A percentile compares a stretch with the other conserved stretches of the same genome.
Evolutionary conservation across 805 yeast species (phyloP).

Genomic region (Spathaspora hagerdaliae): DNA sequence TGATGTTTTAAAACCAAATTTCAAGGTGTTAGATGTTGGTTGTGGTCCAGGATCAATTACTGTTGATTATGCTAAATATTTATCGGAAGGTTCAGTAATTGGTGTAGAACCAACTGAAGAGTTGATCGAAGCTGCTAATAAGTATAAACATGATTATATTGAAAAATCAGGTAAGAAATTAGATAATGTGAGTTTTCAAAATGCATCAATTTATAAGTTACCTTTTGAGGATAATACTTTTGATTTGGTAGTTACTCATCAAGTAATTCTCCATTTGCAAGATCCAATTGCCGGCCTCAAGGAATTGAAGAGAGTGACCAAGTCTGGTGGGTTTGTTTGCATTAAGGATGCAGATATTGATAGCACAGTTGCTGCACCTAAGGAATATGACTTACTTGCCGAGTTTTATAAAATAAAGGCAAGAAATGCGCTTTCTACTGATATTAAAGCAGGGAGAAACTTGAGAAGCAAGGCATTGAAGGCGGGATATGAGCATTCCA

Average conservation of each 20-base stretch:
- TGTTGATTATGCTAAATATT: constrained; percentile 26
- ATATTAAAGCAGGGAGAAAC: constrained; percentile 13
- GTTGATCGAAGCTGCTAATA: constrained; percentile 21
- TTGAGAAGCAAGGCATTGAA: constrained; percentile 12
- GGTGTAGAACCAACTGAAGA: constrained; percentile 31
- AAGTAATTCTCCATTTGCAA: constrained; percentile 32
- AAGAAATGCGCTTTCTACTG: constrained; percentile 9
- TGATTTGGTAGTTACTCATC: constrained; percentile 38
- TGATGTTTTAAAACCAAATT: constrained; percentile 20
- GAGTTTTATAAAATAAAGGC: constrained; percentile 5
- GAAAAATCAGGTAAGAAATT: constrained; percentile 2
- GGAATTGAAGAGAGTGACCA: constrained; percentile 34
- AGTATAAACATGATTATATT: constrained; percentile 4
- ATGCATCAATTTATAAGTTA: constrained; percentile 26
- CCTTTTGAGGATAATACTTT: constrained; percentile 33
- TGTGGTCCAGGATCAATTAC: constrained; percentile 43
- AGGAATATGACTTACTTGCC: constrained; percentile 9
- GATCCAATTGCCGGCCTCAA: constrained; percentile 28
- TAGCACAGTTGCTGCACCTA: constrained; percentile 15
- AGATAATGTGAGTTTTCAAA: constrained; percentile 18
- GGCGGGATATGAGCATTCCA: constrained; percentile 14
- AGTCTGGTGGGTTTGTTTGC: constrained; percentile 29
- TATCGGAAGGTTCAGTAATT: constrained; percentile 20
- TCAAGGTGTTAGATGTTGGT: constrained; percentile 36
- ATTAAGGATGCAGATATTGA: constrained; percentile 27